Conservation (phyloP, 2,329 filamentous ascomycete species). For the Harringtonia aguacate region DNA sequence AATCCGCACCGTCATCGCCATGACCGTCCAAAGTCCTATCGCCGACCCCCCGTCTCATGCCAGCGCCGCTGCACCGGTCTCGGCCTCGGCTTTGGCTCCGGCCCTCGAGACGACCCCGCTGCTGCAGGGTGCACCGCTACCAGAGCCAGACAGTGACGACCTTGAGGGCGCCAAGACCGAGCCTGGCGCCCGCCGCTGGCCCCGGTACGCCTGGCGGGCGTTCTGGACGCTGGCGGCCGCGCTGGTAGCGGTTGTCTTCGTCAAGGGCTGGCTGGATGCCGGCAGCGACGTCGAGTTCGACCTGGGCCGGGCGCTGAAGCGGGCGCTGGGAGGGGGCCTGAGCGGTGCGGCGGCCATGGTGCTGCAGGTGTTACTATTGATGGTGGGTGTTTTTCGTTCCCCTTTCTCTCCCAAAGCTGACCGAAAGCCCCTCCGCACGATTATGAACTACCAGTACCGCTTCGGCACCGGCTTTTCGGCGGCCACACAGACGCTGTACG, state of each 20-base stretch:
- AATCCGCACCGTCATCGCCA: no score
- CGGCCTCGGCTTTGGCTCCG: no score
- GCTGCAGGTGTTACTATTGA: slow-evolving; percentile 33
- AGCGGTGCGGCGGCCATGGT: slow-evolving; percentile 38
- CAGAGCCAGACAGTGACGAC: no score
- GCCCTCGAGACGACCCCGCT: no score
- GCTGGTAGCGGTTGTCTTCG: slow-evolving; percentile 24
- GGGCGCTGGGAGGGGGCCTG: slow-evolving; percentile 33
- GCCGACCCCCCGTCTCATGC: no score
- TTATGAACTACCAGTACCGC: slow-evolving; percentile 42
- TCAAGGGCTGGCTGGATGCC: slow-evolving; percentile 35
- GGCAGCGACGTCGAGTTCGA: slow-evolving; percentile 33
- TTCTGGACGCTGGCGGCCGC: slow-evolving; percentile 23
- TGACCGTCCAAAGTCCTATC: no score
- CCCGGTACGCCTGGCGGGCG: slow-evolving; percentile 21
- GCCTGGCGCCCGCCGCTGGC: no score
- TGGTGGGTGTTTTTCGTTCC: slow-evolving; percentile 21
- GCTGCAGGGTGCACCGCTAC: no score
- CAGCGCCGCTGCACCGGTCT: no score
- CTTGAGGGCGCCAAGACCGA: no score
- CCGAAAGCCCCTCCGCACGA: slow-evolving; percentile 36
- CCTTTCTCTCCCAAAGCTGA: background rate
- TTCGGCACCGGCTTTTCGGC: slow-evolving; percentile 29
- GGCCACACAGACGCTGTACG: slow-evolving; percentile 28
- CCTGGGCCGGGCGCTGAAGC: slow-evolving; percentile 28